Conservation (phyloP, 208 protist species). For the Acanthamoeba culbertsoni region DNA sequence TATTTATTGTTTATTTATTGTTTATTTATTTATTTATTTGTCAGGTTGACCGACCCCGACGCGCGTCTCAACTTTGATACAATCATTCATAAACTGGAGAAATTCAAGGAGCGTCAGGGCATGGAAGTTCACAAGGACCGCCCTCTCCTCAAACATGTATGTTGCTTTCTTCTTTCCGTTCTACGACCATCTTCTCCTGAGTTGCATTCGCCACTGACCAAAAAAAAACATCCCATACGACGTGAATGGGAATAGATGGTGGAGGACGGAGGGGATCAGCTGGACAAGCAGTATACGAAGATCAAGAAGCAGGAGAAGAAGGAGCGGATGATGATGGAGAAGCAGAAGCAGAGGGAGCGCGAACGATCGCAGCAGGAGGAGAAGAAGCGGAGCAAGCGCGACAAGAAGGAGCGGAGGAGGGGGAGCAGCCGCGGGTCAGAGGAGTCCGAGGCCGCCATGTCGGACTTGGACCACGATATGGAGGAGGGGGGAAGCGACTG, state of each 20-base stretch:
- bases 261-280: background rate
- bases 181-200: too few relatives aligned
- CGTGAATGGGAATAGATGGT: background rate
- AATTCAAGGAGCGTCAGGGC: background rate
- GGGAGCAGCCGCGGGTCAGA: background rate
- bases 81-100: conserved; percentile 49
- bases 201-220: too few relatives aligned
- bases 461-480: background rate
- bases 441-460: background rate
- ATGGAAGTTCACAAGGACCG: conserved; percentile 32
- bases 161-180: background rate
- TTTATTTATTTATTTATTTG: too few relatives aligned
- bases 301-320: conserved; percentile 29
- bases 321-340: background rate
- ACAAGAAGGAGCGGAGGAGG: background rate
- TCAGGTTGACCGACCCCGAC: conserved; percentile 10
- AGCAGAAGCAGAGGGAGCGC: conserved; percentile 38
- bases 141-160: background rate
- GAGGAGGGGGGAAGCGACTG: conserved; percentile 8
- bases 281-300: background rate
- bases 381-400: background rate
- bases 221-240: too few relatives aligned
- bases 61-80: conserved; percentile 31
- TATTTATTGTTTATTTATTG: too few relatives aligned
- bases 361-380: background rate